Percentiles rank a stretch among this genome's conserved stretches.
phyloP scores from a whole-genome alignment of 1,139 yeast genomes.

The Blastobotrys aristatus region DNA sequence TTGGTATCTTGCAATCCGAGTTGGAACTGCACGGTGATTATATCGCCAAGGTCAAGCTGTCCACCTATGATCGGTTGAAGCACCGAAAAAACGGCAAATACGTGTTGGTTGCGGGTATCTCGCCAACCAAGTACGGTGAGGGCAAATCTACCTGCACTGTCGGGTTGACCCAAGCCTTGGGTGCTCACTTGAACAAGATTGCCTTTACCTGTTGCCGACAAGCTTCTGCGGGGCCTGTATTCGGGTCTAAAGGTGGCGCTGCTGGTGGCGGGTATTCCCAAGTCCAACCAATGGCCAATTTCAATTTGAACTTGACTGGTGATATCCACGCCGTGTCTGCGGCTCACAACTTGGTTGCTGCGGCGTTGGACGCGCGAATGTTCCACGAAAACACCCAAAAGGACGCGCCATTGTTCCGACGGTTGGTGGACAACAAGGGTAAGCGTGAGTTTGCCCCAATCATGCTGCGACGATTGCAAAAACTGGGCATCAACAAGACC shows the following conservation, averaged over 20 bases:
- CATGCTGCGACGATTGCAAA: constrained; percentile 71
- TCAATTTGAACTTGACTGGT: constrained; percentile 97
- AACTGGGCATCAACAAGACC: constrained; percentile 75
- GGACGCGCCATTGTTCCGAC: constrained; percentile 77
- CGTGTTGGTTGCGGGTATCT: constrained; percentile 91
- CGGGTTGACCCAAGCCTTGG: constrained; percentile 97
- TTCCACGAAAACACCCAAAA: constrained; percentile 93
- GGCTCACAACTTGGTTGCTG: constrained; percentile 93
- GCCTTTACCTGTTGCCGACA: constrained; percentile 96
- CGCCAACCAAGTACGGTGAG: constrained; percentile 98
- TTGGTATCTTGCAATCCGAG: constrained; percentile 77
- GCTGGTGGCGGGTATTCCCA: constrained; percentile 99
- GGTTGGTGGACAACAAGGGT: constrained; percentile 87
- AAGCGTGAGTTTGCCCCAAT: constrained; percentile 69
- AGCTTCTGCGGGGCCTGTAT: constrained; percentile 98
- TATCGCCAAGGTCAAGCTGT: constrained; percentile 84
- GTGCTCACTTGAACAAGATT: constrained; percentile 82
- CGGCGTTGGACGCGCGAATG: constrained; percentile 96
- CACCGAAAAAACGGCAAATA: constrained; percentile 76
- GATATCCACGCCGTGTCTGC: constrained; percentile 96
- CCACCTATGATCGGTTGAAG: constrained; percentile 64
- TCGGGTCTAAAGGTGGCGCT: constrained; percentile 98
- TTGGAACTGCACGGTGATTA: constrained; percentile 85
- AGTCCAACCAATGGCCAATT: constrained; percentile 98
- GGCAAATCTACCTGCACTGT: constrained; percentile 97